A percentile compares a stretch with the other conserved stretches of the same genome.
Conservation (phyloP, 2,329 filamentous ascomycete genomes). For the Epichloe uncinata region DNA sequence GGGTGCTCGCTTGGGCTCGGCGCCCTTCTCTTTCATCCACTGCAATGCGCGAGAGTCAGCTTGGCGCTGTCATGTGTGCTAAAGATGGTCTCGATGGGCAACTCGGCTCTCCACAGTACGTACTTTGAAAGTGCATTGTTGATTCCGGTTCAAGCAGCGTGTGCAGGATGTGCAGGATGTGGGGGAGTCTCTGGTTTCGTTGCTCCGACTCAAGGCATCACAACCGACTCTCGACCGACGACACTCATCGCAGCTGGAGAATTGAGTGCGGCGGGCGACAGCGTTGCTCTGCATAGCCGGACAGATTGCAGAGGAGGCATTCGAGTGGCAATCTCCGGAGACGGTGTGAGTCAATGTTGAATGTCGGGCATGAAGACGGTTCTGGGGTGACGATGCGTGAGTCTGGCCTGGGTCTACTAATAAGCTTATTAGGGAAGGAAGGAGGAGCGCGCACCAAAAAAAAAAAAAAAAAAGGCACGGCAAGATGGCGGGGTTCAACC, state of each 20-base stretch:
- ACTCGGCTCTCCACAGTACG: background rate
- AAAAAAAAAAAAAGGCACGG: no score
- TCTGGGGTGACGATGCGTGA: no score
- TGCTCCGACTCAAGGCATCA: conserved; percentile 12
- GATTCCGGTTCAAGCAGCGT: conserved; percentile 28
- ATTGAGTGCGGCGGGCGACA: conserved; percentile 20
- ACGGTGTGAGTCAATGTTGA: no score
- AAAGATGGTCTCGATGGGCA: no score
- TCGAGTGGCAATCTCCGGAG: background rate
- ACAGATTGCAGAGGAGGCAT: background rate
- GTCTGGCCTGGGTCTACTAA: no score
- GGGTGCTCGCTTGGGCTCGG: background rate
- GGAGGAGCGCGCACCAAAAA: no score
- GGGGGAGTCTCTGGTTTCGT: conserved; percentile 49
- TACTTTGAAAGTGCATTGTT: conserved; percentile 19
- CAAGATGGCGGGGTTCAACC: no score
- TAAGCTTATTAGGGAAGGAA: no score
- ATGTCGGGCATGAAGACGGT: no score
- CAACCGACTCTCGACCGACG: conserved; percentile 19
- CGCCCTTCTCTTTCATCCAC: conserved; percentile 5
- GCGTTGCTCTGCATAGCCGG: conserved; percentile 8
- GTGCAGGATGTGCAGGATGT: conserved; percentile 57
- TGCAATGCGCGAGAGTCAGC: no score
- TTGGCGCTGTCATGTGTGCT: no score
- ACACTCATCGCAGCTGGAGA: conserved; percentile 21